Base-by-base conservation (phyloP, 2,329 filamentous ascomycete genomes). In the Xylariaceae sp. region DNA sequence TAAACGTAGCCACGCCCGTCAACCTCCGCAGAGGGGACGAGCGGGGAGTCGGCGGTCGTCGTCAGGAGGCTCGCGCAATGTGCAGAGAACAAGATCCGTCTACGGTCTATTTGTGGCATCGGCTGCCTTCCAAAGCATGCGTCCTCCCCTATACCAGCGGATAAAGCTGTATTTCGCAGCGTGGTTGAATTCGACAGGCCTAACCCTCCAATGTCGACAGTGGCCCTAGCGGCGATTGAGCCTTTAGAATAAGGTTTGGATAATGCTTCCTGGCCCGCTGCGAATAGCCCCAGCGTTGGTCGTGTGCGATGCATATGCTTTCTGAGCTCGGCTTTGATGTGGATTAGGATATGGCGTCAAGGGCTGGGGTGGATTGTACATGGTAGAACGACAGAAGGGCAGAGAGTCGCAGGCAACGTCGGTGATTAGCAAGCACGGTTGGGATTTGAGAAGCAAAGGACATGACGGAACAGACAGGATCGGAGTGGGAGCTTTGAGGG, bases 21-120 rank as follows among this genome's bases (percentile, higher is more conserved):
- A 76, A 76, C 79, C 79, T 81, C 79, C 76, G 71, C 58, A 69
- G 76, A 81, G 75, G 78, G 74, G 74, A 76, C 79, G 80, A 81
- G 79, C 78, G 79, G 75, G 78, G 73, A 70, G 68, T 57, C 46
- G 55, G 57, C 42, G 48, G 47, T 58, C 55, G 60, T 64, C 60
- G 58, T 57, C 65, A 61, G 59, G 53, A 39, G 50, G 52, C 48
- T 57, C 55, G 54, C 53, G 48, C 48, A 54, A 45, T 49, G 47
- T 28, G 22, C 22, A 28, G 22, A 28, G 22, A 28, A 28, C 28
- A 19, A 33, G 47, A n/a, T 42, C 22, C 16, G 45, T 6, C 42
- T 16, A 40, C 40, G 46, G 40, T 40, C 31, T 43, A 34, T 42
- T 34, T 38, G 47, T 18, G 33, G 47, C 50, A 54, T 42, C 45